phyloP scores from a whole-genome alignment of 1,284 basidiomycete genomes.

The Ceratobasidium sp. region DNA sequence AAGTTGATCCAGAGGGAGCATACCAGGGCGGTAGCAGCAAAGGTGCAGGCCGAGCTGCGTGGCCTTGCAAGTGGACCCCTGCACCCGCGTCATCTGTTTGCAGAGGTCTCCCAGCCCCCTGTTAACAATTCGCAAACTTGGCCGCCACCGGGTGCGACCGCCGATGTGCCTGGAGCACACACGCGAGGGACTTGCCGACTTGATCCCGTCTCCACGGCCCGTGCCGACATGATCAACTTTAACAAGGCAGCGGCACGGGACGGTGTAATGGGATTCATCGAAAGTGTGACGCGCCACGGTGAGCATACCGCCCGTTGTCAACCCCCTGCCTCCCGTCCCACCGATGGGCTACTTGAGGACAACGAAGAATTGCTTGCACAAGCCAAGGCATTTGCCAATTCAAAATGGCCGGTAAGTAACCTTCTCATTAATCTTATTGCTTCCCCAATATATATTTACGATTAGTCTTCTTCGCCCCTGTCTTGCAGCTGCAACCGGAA shows the following conservation, averaged over 20 bases:
- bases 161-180: too few relatives aligned
- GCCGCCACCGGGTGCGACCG: too few relatives aligned
- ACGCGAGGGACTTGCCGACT: background rate
- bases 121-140: background rate
- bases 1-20: background rate
- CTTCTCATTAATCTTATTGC: background rate
- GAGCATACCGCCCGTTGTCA: background rate
- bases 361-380: background rate
- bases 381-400: background rate
- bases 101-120: background rate
- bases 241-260: background rate
- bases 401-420: constrained; percentile 4
- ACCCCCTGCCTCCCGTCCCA: background rate
- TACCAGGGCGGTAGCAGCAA: background rate
- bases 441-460: constrained; percentile 1
- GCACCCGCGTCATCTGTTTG: background rate
- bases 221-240: background rate
- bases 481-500: constrained; percentile 1
- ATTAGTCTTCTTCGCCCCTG: background rate
- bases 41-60: background rate
- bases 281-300: background rate
- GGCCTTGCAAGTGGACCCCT: too few relatives aligned
- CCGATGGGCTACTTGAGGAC: background rate
- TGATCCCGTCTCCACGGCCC: background rate
- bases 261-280: background rate